Conservation (phyloP, 73 alveolate genomes). For the Paramecium caudatum region DNA sequence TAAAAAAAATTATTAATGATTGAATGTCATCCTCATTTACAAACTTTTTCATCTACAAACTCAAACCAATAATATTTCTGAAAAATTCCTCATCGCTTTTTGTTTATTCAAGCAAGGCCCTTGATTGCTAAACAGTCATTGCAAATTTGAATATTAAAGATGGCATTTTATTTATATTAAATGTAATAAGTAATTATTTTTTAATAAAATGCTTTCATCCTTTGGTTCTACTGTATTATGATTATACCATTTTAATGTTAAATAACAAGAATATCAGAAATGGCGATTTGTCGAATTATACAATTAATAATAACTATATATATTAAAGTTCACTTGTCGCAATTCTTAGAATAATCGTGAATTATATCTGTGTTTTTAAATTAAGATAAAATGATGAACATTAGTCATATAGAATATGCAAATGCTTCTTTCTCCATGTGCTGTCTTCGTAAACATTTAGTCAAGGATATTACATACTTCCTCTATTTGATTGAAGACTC, state of each 20-base stretch:
- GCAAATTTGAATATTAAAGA: slow-evolving; percentile 49
- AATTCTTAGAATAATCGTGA: too few species aligned
- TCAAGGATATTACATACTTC: slow-evolving; percentile 35
- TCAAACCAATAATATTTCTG: background rate
- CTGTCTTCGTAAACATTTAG: slow-evolving; percentile 7
- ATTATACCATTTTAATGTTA: too few species aligned
- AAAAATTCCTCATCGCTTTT: slow-evolving; percentile 51
- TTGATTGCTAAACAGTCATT: slow-evolving; percentile 5
- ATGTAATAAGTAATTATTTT: too few species aligned
- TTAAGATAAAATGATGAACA: background rate
- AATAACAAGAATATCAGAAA: too few species aligned
- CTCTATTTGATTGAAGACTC: background rate
- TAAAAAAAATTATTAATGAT: slow-evolving; percentile 24
- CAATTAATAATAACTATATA: too few species aligned
- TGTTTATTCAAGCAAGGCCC: background rate
- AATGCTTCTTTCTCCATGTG: background rate
- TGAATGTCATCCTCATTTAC: slow-evolving; percentile 55
- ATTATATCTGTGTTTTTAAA: too few species aligned
- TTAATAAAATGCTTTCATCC: too few species aligned
- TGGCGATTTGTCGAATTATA: too few species aligned
- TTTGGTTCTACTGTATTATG: too few species aligned
- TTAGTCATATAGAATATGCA: background rate
- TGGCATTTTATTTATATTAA: background rate
- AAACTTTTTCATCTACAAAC: background rate
- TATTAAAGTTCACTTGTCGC: too few species aligned